A percentile compares a stretch with the other conserved stretches of the same genome.
These are phyloP conservation scores for Begonia loranthoides DNA, from an alignment of 306 rosid genomes.

Conservation along the genomic window DNA sequence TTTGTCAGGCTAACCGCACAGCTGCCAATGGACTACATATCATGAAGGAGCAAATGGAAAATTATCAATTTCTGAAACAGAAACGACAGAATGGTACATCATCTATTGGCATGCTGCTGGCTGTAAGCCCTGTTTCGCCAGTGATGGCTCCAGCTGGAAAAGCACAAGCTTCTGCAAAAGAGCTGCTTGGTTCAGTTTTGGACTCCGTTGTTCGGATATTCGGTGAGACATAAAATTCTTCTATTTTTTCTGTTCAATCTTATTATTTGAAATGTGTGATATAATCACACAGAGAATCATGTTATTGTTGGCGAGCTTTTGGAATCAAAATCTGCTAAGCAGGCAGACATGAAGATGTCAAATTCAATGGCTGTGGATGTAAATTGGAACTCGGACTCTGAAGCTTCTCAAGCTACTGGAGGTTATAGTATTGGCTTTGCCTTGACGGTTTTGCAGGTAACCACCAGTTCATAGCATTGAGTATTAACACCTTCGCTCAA, in stretches of 20 bases:
- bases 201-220: conserved; percentile 70
- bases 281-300: conserved; percentile 59
- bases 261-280: conserved; percentile 5
- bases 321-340: conserved; percentile 61
- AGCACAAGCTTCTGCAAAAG: conserved; percentile 78
- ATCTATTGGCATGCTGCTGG: conserved; percentile 58
- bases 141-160: conserved; percentile 94
- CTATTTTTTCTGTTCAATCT: neutral
- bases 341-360: conserved; percentile 57
- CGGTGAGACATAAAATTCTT: conserved; percentile 36
- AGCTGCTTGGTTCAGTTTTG: conserved; percentile 80
- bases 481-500: too few relatives aligned
- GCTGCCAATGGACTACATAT: conserved; percentile 43
- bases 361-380: conserved; percentile 55
- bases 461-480: conserved; percentile 1
- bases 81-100: conserved; percentile 82
- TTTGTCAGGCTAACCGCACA: conserved; percentile 41
- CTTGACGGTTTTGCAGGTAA: conserved; percentile 92
- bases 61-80: conserved; percentile 72
- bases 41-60: conserved; percentile 71
- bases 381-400: conserved; percentile 75
- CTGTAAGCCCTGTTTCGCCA: conserved; percentile 93
- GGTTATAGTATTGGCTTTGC: conserved; percentile 93
- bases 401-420: conserved; percentile 83
- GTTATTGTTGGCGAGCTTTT: conserved; percentile 86